Base-by-base conservation (phyloP, 495 filamentous ascomycete species). In the Cercophora samala region DNA sequence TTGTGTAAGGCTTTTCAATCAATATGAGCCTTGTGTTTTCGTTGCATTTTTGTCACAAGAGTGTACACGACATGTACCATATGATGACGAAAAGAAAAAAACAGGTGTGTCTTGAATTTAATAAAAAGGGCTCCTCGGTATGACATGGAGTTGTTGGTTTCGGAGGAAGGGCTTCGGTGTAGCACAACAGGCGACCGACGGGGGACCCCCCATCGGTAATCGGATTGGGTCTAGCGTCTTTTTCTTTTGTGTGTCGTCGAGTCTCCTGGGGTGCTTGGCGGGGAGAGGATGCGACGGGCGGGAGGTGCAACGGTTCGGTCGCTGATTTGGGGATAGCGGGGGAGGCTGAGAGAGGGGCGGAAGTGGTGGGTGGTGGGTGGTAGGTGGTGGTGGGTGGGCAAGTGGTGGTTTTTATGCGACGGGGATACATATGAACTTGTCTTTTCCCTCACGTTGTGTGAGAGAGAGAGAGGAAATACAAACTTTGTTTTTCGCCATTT, bases 301-400 rank as follows among this genome's bases (percentile, higher is more conserved):
- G n/a, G 62, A 52, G 42, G 46, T 21, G 18, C 24, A 46, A 24
- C 69, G 21, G 65, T 64, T 77, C 75, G 75, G 75, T 77, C 71
- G 73, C 75, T 66, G 64, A 3, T 70, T 75, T 54, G 68, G 70
- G 75, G 70, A 69, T 74, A 75, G 74, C 68, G 68, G 67, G 64
- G 60, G 72, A 74, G 62, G 64, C 62, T 64, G 68, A 64, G 66
- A n/a, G 60, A 9, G 6, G 24, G 17, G 5, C 22, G n/a, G 23
- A 11, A n/a, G n/a, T n/a, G n/a, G n/a, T n/a, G n/a, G n/a, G n/a
- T n/a, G n/a, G n/a, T n/a, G 26, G 60, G 24, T 46, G 24, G 17
- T 22, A 3, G n/a, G 23, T 9, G n/a, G n/a, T n/a, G n/a, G n/a
- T n/a, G n/a, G n/a, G n/a, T n/a, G n/a, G n/a, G n/a, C n/a, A n/a